Percentiles rank a stretch among this genome's conserved stretches.
phyloP scores from a whole-genome alignment of 805 yeast species.

The Zygoascus flipseniorum region DNA sequence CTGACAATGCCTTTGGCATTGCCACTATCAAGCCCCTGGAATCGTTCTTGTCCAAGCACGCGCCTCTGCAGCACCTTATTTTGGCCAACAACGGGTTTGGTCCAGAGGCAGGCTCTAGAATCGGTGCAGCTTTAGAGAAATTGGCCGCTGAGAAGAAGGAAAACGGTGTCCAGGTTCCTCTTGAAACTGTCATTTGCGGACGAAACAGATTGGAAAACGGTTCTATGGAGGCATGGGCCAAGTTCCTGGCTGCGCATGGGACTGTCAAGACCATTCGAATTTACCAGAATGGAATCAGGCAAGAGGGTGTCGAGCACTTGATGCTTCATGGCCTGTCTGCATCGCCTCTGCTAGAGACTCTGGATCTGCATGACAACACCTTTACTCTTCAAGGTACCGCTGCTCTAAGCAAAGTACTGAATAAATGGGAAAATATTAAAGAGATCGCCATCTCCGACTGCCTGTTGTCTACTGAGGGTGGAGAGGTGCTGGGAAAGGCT shows the following conservation, averaged over 20 bases:
- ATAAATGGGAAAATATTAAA: slow-evolving; percentile 54
- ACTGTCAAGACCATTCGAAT: slow-evolving; percentile 65
- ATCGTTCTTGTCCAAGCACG: slow-evolving; percentile 62
- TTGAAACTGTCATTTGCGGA: slow-evolving; percentile 90
- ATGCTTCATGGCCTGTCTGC: slow-evolving; percentile 61
- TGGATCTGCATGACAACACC: slow-evolving; percentile 94
- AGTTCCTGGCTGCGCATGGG: slow-evolving; percentile 75
- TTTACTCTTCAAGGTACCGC: slow-evolving; percentile 63
- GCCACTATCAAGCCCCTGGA: slow-evolving; percentile 90
- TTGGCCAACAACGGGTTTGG: slow-evolving; percentile 97
- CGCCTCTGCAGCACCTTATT: slow-evolving; percentile 74
- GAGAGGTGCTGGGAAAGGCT: slow-evolving; percentile 40
- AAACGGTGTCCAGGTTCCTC: slow-evolving; percentile 36
- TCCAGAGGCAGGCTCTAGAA: slow-evolving; percentile 92
- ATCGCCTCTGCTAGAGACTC: slow-evolving; percentile 50
- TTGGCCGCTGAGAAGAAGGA: slow-evolving; percentile 56
- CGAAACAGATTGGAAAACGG: slow-evolving; percentile 96
- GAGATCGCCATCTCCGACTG: slow-evolving; percentile 89
- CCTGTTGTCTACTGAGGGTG: slow-evolving; percentile 72
- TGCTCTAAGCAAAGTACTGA: slow-evolving; percentile 53
- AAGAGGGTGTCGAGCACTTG: slow-evolving; percentile 75
- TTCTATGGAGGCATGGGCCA: slow-evolving; percentile 73
- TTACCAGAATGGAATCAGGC: slow-evolving; percentile 96
- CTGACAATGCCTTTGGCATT: slow-evolving; percentile 96
- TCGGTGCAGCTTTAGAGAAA: slow-evolving; percentile 75